Evolutionary conservation across 228 moss, liverwort and hornwort genomes (phyloP), one percentile per base, ranked within the genome.

Genomic region (Sphagnum magellanicum): DNA sequence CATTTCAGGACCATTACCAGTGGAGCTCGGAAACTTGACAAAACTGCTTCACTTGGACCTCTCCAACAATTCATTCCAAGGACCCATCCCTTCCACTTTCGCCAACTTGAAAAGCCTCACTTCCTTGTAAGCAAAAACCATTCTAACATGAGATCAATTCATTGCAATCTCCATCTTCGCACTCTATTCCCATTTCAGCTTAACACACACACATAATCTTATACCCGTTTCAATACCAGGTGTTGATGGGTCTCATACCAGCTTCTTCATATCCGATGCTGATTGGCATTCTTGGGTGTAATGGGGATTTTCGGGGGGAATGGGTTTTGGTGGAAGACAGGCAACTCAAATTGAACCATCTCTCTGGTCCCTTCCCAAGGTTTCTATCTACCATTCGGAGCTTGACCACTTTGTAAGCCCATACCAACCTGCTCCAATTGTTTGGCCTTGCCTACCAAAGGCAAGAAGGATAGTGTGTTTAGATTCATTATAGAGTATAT

Each of bases 331-430:
- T 1, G 9, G 55, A 55, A 55, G 3, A 64, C 87, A 87, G 87
- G 60, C 79, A 78, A 73, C 74, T 87, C 71, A 76, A 78, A 70
- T 68, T 62, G 4, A 87, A 87, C 68, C 63, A 67, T 59, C 70
- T 87, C 62, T 77, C 80, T 63, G 87, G 87, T 70, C 78, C 78
- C 57, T 87, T 87, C 52, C 87, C 87, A 55, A 72, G 61, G 46
- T 87, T 87, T 71, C 74, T 87, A 52, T 72, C 68, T 68, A 80
- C 72, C 11, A 80, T 87, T 78, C 53, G 80, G 49, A 70, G 77
- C 70, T 78, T 87, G 63, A 80, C 76, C 67, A 72, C 83, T 70
- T 68, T 87, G 87, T 86, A 78, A 86, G 9, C 55, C 12, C 55
- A 8, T 55, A 32, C 2, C 32, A 32, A 32, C 55, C 2, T 4